These are phyloP conservation scores for Lodderomyces oxycetoniae DNA, from an alignment of 1,139 yeast genomes.

Conservation along the genomic window DNA sequence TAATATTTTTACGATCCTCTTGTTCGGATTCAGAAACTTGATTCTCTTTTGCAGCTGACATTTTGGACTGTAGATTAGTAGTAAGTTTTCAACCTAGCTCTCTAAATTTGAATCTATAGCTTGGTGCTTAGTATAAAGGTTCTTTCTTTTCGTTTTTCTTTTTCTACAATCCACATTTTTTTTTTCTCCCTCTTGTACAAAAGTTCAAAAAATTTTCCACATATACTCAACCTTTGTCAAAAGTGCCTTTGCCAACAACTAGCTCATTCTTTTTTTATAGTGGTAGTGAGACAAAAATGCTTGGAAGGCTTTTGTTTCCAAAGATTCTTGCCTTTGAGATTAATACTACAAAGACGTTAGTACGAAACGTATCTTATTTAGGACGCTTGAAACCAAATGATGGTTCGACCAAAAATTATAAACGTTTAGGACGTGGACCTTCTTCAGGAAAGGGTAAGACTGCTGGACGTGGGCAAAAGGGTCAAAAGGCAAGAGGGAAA, in stretches of 20 bases:
- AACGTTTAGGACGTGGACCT: slow-evolving; percentile 95
- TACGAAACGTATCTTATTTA: slow-evolving; percentile 15
- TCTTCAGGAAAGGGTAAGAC: slow-evolving; percentile 92
- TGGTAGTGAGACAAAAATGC: no score
- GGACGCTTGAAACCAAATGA: slow-evolving; percentile 38
- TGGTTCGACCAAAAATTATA: slow-evolving; percentile 43
- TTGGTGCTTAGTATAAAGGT: neutral
- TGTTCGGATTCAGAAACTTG: slow-evolving; percentile 16
- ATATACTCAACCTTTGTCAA: neutral
- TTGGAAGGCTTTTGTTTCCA: neutral
- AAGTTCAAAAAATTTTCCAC: slow-evolving; percentile 2
- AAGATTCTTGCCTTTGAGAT: neutral
- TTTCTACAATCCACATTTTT: neutral
- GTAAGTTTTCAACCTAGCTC: no score
- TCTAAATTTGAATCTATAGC: no score
- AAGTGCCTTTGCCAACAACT: neutral
- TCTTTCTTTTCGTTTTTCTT: slow-evolving; percentile 1
- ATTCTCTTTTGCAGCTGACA: slow-evolving; percentile 2
- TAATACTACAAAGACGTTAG: neutral
- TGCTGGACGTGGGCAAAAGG: slow-evolving; percentile 94
- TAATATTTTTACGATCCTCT: slow-evolving; percentile 40
- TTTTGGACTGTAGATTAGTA: neutral
- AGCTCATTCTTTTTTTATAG: neutral
- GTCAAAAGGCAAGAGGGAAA: slow-evolving; percentile 93
- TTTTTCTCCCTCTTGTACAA: neutral